Percentiles rank a stretch among this genome's conserved stretches.
phyloP scores from a whole-genome alignment of 2,329 filamentous ascomycete genomes.

The Aspergillus sp. region DNA sequence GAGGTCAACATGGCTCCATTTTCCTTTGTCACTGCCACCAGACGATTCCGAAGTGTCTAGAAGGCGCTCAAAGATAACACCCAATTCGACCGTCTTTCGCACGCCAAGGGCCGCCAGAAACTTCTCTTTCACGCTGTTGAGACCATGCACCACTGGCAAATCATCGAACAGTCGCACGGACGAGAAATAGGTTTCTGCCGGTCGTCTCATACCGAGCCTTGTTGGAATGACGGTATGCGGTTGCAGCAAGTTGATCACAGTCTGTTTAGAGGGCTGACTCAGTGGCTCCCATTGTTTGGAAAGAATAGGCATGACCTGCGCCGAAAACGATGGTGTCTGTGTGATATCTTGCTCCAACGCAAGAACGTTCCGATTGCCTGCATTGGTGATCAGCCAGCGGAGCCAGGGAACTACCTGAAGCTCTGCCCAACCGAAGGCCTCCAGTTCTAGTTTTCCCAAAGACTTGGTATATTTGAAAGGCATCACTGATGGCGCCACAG shows the following conservation, averaged over 20 bases:
- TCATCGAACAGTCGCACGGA: conserved; percentile 96
- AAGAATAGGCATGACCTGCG: conserved; percentile 72
- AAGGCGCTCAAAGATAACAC: conserved; percentile 86
- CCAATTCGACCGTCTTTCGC: conserved; percentile 90
- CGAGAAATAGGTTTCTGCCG: conserved; percentile 84
- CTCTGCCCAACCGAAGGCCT: conserved; percentile 81
- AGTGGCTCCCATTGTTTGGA: conserved; percentile 91
- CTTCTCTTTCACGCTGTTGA: conserved; percentile 84
- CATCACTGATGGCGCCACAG: conserved; percentile 77
- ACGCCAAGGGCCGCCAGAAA: conserved; percentile 81
- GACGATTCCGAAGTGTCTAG: conserved; percentile 57
- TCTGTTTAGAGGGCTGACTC: conserved; percentile 63
- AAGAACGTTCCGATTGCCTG: conserved; percentile 56
- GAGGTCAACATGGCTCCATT: conserved; percentile 91
- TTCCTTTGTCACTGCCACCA: conserved; percentile 49
- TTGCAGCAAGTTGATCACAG: conserved; percentile 64
- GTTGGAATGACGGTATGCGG: conserved; percentile 79
- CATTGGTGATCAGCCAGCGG: conserved; percentile 71
- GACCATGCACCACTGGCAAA: conserved; percentile 74
- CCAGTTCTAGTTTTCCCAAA: conserved; percentile 66
- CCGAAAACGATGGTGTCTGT: conserved; percentile 69
- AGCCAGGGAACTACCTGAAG: conserved; percentile 86
- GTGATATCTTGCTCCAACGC: conserved; percentile 68
- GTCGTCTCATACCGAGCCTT: conserved; percentile 83
- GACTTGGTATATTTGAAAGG: conserved; percentile 78